phyloP scores from a whole-genome alignment of 2,329 filamentous ascomycete genomes.

The Aureobasidium sp. region DNA sequence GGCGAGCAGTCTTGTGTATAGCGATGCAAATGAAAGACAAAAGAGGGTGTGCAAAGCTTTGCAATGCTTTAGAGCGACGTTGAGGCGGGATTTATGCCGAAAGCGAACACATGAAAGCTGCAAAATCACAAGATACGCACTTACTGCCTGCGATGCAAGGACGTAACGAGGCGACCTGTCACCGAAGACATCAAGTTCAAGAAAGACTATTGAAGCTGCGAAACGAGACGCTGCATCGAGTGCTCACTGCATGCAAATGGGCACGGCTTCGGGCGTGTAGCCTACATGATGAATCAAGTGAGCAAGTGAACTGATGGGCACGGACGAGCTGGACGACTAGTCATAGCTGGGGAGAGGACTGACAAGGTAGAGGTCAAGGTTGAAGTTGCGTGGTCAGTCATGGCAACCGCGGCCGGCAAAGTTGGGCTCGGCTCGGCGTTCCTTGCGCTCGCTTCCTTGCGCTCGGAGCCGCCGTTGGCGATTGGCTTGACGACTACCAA shows the following conservation, averaged over 20 bases:
- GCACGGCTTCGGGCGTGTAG: not conserved
- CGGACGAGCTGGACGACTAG: not conserved
- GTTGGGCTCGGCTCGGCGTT: not conserved
- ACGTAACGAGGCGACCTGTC: not conserved
- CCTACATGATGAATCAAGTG: slow-evolving; percentile 2
- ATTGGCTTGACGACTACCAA: not conserved
- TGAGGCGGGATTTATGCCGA: not conserved
- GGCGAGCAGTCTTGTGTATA: not conserved
- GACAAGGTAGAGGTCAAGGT: not conserved
- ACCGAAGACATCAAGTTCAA: not conserved
- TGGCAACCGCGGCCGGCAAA: not conserved
- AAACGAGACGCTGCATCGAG: not conserved
- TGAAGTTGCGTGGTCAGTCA: not conserved
- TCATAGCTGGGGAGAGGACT: not conserved
- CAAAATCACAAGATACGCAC: not conserved
- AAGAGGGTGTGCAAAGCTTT: not conserved
- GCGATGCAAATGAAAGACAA: not conserved
- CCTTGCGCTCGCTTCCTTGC: not conserved
- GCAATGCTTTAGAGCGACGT: not conserved
- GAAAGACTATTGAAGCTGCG: not conserved
- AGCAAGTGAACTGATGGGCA: not conserved
- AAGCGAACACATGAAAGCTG: not conserved
- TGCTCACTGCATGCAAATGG: slow-evolving; percentile 1
- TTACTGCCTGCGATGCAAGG: not conserved
- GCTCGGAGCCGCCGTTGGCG: not conserved